These are phyloP conservation scores for Geotrichum candidum DNA, from an alignment of 1,139 yeast genomes.

Conservation along the genomic window DNA sequence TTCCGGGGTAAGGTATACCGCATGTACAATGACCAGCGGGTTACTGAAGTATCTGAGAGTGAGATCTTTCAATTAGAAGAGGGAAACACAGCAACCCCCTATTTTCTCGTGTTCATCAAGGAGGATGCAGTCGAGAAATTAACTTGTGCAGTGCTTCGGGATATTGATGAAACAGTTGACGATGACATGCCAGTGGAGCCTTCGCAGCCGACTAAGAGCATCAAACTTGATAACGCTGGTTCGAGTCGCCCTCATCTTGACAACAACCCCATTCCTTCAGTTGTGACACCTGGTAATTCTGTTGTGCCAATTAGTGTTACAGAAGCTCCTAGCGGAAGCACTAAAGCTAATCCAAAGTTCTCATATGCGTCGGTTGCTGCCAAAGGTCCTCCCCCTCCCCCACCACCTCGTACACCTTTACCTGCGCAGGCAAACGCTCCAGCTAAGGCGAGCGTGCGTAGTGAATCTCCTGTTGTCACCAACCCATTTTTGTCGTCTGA, in stretches of 20 bases:
- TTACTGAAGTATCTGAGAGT: slow-evolving; percentile 65
- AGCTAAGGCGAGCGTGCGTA: background rate
- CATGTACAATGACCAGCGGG: slow-evolving; percentile 88
- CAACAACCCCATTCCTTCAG: background rate
- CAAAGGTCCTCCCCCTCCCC: background rate
- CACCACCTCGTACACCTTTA: background rate
- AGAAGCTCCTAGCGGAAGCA: background rate
- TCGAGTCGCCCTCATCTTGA: background rate
- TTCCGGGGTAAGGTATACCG: slow-evolving; percentile 61
- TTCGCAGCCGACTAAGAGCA: background rate
- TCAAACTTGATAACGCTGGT: background rate
- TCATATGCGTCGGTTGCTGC: background rate
- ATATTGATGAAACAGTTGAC: slow-evolving; percentile 5
- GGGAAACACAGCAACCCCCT: slow-evolving; percentile 86
- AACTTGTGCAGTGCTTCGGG: slow-evolving; percentile 50
- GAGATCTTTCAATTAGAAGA: slow-evolving; percentile 72
- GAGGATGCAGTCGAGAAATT: slow-evolving; percentile 53
- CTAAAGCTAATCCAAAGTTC: background rate
- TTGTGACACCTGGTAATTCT: background rate
- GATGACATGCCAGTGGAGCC: background rate
- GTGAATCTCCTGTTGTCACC: background rate
- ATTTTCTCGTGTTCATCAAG: slow-evolving; percentile 76
- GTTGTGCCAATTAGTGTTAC: background rate
- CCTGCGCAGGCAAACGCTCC: background rate
- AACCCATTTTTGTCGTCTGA: background rate